Base-by-base conservation (phyloP, 1,284 basidiomycete genomes). In the Ceratobasidium sp. region DNA sequence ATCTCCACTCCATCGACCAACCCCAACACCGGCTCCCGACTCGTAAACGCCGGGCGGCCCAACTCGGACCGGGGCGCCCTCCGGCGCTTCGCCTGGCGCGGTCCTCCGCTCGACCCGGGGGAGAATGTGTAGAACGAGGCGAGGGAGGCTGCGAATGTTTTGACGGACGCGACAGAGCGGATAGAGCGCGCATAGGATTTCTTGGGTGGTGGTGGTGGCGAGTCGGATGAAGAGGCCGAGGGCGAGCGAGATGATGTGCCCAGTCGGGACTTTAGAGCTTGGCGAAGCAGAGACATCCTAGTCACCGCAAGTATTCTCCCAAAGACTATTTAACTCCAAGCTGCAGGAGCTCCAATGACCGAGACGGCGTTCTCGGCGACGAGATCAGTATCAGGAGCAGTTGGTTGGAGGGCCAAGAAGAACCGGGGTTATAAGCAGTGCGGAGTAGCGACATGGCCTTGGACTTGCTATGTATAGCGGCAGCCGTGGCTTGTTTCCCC, bases 281-380 rank as follows among this genome's bases (percentile, higher is more conserved):
- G 64, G 50, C 64, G 64, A 35, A 67, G 43, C 6, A 67, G 64
- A 54, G 64, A 67, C 64, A 67, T 67, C 16, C n/a, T n/a, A n/a
- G n/a, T n/a, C n/a, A n/a, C n/a, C n/a, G n/a, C n/a, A n/a, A n/a
- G n/a, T n/a, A n/a, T n/a, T n/a, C n/a, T n/a, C n/a, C n/a, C n/a
- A n/a, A n/a, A n/a, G n/a, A n/a, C n/a, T n/a, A n/a, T n/a, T n/a
- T n/a, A n/a, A n/a, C n/a, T n/a, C n/a, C n/a, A n/a, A n/a, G n/a
- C n/a, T n/a, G n/a, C n/a, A n/a, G n/a, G n/a, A n/a, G n/a, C n/a
- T n/a, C n/a, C n/a, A n/a, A n/a, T n/a, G n/a, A n/a, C n/a, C n/a
- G n/a, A n/a, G n/a, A n/a, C n/a, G n/a, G n/a, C n/a, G n/a, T n/a
- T n/a, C n/a, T n/a, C n/a, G n/a, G n/a, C n/a, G n/a, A n/a, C n/a